Conservation (phyloP, 2,329 filamentous ascomycete genomes). For the Colletotrichum euphorbiae region DNA sequence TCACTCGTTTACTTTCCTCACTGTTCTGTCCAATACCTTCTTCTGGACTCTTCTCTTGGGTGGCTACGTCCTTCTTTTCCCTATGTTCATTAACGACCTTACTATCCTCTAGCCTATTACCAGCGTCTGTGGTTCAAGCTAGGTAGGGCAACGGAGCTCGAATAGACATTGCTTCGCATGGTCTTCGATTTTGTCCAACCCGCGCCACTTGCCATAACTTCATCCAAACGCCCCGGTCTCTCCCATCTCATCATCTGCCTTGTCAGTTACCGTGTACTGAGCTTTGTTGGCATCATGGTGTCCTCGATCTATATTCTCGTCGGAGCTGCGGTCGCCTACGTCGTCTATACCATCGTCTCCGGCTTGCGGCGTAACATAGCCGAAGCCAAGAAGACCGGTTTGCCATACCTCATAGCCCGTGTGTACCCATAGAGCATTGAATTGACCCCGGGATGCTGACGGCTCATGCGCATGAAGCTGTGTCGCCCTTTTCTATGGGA, state of each 20-base stretch:
- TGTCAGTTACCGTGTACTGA: background rate
- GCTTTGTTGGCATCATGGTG: constrained; percentile 46
- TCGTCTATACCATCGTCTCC: constrained; percentile 46
- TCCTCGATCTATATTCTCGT: constrained; percentile 51
- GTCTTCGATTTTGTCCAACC: background rate
- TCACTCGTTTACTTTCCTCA: constrained; percentile 33
- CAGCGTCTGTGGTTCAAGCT: background rate
- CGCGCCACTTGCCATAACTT: background rate
- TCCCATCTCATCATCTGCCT: too few relatives aligned
- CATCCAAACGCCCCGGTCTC: background rate
- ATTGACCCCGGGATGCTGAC: background rate
- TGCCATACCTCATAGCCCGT: constrained; percentile 67
- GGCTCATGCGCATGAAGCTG: constrained; percentile 49
- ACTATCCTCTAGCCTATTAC: background rate
- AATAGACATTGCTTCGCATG: too few relatives aligned
- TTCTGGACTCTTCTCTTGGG: background rate
- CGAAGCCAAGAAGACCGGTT: constrained; percentile 61
- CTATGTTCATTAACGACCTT: background rate
- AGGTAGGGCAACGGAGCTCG: background rate
- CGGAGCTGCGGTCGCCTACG: constrained; percentile 50
- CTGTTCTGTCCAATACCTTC: background rate
- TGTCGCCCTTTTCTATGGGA: constrained; percentile 60
- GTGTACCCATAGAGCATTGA: constrained; percentile 45
- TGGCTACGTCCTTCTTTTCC: background rate
- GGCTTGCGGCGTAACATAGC: constrained; percentile 59